Evolutionary conservation across 129 eudicot genomes (phyloP).

Genomic region (Tanacetum coccineum): DNA sequence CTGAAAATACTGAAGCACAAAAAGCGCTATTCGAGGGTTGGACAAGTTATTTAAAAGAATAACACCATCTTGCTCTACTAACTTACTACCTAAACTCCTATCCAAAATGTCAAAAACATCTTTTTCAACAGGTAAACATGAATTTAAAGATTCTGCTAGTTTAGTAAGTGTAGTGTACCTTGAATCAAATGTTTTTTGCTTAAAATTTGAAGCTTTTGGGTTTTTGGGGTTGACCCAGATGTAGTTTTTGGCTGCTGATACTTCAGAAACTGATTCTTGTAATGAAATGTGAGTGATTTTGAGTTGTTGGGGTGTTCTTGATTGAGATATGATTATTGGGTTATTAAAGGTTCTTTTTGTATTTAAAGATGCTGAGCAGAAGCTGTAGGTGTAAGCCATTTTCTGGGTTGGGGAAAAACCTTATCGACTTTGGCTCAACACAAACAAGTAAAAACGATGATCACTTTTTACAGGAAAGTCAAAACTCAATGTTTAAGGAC

Average conservation of each 20-base stretch:
- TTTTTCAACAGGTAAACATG: conserved; percentile 42
- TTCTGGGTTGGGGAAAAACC: conserved; percentile 19
- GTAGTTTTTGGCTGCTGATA: background rate
- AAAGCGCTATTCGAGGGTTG: conserved; percentile 40
- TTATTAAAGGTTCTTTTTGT: conserved; percentile 26
- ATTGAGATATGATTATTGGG: conserved; percentile 20
- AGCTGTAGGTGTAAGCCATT: conserved; percentile 37
- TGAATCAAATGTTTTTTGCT: conserved; percentile 49
- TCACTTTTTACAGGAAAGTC: too few relatives aligned
- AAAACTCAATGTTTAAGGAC: too few relatives aligned
- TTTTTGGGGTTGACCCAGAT: conserved; percentile 93
- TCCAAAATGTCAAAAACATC: conserved; percentile 35
- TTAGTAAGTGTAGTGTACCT: conserved; percentile 57
- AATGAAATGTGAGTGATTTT: conserved; percentile 39
- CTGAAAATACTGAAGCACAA: conserved; percentile 54
- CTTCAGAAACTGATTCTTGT: conserved; percentile 42
- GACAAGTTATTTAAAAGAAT: conserved; percentile 66
- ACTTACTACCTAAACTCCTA: conserved; percentile 33
- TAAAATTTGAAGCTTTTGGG: conserved; percentile 52
- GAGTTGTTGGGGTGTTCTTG: conserved; percentile 31
- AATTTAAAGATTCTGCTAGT: conserved; percentile 53
- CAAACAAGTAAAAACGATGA: too few relatives aligned
- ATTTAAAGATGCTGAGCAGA: conserved; percentile 27
- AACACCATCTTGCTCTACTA: conserved; percentile 76
- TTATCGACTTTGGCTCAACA: conserved; percentile 24